Conservation (phyloP, 73 alveolate species). For the Paramecium caudatum region DNA sequence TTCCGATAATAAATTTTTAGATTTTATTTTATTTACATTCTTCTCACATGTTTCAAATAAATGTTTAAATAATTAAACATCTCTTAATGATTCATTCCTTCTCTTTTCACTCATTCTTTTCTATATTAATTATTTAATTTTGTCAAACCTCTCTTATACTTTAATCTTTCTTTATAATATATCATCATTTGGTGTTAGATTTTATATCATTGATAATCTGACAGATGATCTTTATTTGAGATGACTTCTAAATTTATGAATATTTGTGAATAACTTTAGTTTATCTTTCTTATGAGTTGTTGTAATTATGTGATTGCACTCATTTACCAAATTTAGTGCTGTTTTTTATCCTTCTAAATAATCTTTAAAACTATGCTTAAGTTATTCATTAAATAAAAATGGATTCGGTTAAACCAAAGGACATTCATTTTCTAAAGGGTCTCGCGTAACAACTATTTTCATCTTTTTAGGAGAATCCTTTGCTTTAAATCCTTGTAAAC, state of each 20-base stretch:
- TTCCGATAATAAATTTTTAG: conserved; percentile 41
- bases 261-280: conserved; percentile 2
- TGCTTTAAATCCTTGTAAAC: neutral
- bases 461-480: conserved; percentile 18
- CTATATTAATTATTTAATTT: neutral
- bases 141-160: conserved; percentile 6
- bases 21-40: conserved; percentile 27
- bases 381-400: conserved; percentile 30
- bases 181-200: neutral
- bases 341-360: conserved; percentile 30
- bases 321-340: conserved; percentile 51
- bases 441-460: neutral
- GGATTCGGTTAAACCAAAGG: conserved; percentile 40
- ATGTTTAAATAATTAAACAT: conserved; percentile 49
- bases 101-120: conserved; percentile 5
- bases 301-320: conserved; percentile 42
- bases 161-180: conserved; percentile 11
- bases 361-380: conserved; percentile 33
- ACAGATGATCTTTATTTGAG: conserved; percentile 34
- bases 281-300: neutral
- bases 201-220: conserved; percentile 14
- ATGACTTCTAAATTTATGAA: conserved; percentile 3
- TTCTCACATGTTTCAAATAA: conserved; percentile 54
- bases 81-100: conserved; percentile 2
- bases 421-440: conserved; percentile 25